Conservation (phyloP, 2,329 filamentous ascomycete genomes). For the Alternaria burnsii region DNA sequence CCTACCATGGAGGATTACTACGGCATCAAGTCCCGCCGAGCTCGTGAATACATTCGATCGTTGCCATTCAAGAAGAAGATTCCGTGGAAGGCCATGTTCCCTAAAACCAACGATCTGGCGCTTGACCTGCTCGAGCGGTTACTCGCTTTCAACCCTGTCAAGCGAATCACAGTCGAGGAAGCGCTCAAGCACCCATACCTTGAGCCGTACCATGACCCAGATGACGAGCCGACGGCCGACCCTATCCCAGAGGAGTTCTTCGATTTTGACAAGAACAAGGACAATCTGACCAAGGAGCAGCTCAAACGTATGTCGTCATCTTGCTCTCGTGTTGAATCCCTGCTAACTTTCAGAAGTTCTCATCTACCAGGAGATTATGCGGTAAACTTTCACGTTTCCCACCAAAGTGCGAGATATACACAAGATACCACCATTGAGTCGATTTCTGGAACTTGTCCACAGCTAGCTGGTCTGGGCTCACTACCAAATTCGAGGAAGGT, state of each 20-base stretch:
- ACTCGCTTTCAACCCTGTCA: conserved; percentile 96
- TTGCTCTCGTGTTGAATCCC: not conserved
- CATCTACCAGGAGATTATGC: conserved; percentile 97
- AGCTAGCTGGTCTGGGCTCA: conserved; percentile 41
- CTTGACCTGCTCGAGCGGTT: conserved; percentile 95
- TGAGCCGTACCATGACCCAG: conserved; percentile 97
- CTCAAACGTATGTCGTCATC: conserved; percentile 74
- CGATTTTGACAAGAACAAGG: conserved; percentile 99
- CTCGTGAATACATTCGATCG: conserved; percentile 96
- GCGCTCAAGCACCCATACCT: conserved; percentile 97
- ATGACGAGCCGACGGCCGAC: conserved; percentile 95
- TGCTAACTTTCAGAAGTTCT: conserved; percentile 62
- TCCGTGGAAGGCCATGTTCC: conserved; percentile 94
- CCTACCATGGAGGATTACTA: conserved; percentile 99
- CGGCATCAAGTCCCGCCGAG: conserved; percentile 97
- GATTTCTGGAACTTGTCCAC: conserved; percentile 26
- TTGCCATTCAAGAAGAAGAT: conserved; percentile 99
- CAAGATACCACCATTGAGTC: conserved; percentile 32
- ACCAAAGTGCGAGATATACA: conserved; percentile 30
- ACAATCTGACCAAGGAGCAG: conserved; percentile 97
- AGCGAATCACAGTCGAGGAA: conserved; percentile 98
- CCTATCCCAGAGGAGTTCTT: conserved; percentile 99
- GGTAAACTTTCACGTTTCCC: conserved; percentile 54
- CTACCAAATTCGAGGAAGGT: conserved; percentile 18
- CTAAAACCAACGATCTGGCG: conserved; percentile 97